These are phyloP conservation scores for Candida tammaniensis DNA, from an alignment of 805 yeast genomes.

Conservation along the genomic window DNA sequence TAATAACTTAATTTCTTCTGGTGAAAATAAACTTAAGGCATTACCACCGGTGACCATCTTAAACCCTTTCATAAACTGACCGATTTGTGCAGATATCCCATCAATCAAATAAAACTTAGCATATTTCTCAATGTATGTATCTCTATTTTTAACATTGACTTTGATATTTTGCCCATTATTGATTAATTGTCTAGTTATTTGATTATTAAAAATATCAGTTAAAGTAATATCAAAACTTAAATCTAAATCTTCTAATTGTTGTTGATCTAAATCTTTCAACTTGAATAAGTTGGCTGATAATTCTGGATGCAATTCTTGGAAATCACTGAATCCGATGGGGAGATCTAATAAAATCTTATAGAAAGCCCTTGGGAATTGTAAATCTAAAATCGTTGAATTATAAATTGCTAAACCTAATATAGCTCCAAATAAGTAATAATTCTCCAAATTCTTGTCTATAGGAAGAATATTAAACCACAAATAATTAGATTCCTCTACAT, in stretches of 20 bases:
- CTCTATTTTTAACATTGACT: conserved; percentile 61
- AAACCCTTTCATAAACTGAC: conserved; percentile 69
- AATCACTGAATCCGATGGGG: conserved; percentile 61
- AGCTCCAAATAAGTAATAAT: conserved; percentile 78
- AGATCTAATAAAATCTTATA: conserved; percentile 69
- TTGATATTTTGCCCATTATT: conserved; percentile 51
- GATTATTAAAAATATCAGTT: conserved; percentile 45
- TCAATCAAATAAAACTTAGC: conserved; percentile 57
- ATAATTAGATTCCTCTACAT: conserved; percentile 64
- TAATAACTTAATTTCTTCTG: conserved; percentile 77
- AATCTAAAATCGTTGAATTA: conserved; percentile 82
- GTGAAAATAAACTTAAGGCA: conserved; percentile 73
- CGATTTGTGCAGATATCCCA: conserved; percentile 51
- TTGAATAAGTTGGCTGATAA: conserved; percentile 42
- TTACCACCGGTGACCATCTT: conserved; percentile 73
- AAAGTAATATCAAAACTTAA: conserved; percentile 61
- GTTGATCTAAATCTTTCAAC: conserved; percentile 22
- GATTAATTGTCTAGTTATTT: conserved; percentile 49
- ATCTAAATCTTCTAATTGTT: conserved; percentile 43
- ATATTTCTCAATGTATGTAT: conserved; percentile 61
- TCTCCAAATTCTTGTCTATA: conserved; percentile 41
- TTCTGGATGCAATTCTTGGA: conserved; percentile 64
- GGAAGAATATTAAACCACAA: conserved; percentile 71
- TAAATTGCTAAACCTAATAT: conserved; percentile 87
- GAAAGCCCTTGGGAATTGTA: conserved; percentile 70